phyloP scores from a whole-genome alignment of 1,284 basidiomycete species.

The Cutaneotrichosporon cutaneum region DNA sequence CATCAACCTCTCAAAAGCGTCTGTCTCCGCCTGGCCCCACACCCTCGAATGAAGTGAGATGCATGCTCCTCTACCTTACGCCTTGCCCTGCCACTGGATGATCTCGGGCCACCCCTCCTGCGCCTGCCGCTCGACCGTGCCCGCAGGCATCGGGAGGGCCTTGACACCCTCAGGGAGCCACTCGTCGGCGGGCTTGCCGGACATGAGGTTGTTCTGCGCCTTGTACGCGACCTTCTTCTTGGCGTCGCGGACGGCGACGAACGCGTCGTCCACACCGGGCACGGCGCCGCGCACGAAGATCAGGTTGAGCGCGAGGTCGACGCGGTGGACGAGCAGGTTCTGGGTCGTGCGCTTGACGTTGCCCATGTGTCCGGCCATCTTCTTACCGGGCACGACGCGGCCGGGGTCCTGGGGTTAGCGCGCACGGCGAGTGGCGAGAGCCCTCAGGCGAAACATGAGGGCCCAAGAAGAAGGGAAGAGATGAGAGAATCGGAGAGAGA shows the following conservation, averaged over 20 bases:
- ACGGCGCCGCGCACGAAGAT: slow-evolving; percentile 72
- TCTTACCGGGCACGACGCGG: slow-evolving; percentile 92
- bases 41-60: slow-evolving; percentile 9
- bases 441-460: no score
- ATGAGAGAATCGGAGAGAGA: no score
- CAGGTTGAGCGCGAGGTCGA: slow-evolving; percentile 81
- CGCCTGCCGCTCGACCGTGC: slow-evolving; percentile 66
- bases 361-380: slow-evolving; percentile 96
- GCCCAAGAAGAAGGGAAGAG: no score
- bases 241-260: slow-evolving; percentile 71
- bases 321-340: slow-evolving; percentile 83
- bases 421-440: no score
- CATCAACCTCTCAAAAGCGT: no score
- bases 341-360: slow-evolving; percentile 77
- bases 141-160: slow-evolving; percentile 87
- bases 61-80: slow-evolving; percentile 12
- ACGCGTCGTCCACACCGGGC: slow-evolving; percentile 58
- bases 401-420: slow-evolving; percentile 73
- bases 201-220: slow-evolving; percentile 58
- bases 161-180: slow-evolving; percentile 79
- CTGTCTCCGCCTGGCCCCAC: no score
- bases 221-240: slow-evolving; percentile 74
- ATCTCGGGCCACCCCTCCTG: slow-evolving; percentile 44
- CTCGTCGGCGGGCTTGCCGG: slow-evolving; percentile 71
- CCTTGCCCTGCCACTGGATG: slow-evolving; percentile 45